These are phyloP conservation scores for Geotrichum klebahnii DNA, from an alignment of 1,139 yeast genomes.

Conservation along the genomic window DNA sequence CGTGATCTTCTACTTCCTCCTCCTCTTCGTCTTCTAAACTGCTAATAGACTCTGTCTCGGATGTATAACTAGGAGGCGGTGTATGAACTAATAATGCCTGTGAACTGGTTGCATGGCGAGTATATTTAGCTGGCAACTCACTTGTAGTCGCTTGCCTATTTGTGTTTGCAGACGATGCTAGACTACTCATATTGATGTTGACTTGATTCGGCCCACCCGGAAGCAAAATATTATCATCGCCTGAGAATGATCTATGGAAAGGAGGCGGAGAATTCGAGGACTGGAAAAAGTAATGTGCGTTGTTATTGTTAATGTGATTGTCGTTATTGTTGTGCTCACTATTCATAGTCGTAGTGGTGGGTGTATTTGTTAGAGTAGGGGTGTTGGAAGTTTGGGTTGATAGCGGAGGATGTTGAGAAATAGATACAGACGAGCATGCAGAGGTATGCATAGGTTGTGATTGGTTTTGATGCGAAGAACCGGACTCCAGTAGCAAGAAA, in stretches of 20 bases:
- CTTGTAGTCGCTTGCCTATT: not conserved
- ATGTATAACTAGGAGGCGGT: conserved; percentile 33
- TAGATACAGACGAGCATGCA: conserved; percentile 5
- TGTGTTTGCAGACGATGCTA: conserved; percentile 12
- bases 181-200: conserved; percentile 25
- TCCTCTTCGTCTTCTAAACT: conserved; percentile 22
- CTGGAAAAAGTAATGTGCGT: conserved; percentile 8
- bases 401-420: not conserved
- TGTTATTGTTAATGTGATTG: not conserved
- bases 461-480: conserved; percentile 20
- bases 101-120: conserved; percentile 21
- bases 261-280: conserved; percentile 23
- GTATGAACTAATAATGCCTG: conserved; percentile 19
- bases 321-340: not conserved
- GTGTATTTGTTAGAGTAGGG: not conserved
- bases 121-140: conserved; percentile 6
- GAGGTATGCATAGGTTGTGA: not conserved
- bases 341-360: not conserved
- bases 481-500: conserved; percentile 40
- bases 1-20: conserved; percentile 17
- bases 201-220: conserved; percentile 23
- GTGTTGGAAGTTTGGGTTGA: not conserved
- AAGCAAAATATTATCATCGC: conserved; percentile 19
- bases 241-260: conserved; percentile 17
- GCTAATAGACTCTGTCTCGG: conserved; percentile 24